Percentiles rank a stretch among this genome's conserved stretches.
These are phyloP conservation scores for Aspergillus asperescens DNA, from an alignment of 495 filamentous ascomycete species.

Conservation along the genomic window DNA sequence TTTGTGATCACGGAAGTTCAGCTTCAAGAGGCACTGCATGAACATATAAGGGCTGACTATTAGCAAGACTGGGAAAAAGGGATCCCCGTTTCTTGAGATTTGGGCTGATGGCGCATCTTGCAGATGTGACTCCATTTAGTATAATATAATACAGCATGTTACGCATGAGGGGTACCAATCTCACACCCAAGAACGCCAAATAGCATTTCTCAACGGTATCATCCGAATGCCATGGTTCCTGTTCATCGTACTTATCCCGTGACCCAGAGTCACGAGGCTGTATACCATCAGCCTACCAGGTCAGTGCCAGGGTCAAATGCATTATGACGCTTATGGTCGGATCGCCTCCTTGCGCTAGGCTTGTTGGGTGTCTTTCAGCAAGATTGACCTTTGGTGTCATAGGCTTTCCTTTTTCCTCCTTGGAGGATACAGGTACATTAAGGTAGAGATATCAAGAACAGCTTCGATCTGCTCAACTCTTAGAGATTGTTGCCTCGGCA, in stretches of 20 bases:
- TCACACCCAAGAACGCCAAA: neutral
- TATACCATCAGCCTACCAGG: conserved; percentile 16
- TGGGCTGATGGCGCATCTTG: neutral
- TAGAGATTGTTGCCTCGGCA: neutral
- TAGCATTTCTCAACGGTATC: neutral
- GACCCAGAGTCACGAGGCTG: conserved; percentile 11
- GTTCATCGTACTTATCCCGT: neutral
- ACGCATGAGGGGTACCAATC: conserved; percentile 1
- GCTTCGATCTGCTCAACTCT: neutral
- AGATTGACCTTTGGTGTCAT: neutral
- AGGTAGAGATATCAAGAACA: neutral
- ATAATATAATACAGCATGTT: neutral
- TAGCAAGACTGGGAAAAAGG: neutral
- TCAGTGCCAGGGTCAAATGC: conserved; percentile 13
- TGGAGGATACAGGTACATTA: neutral
- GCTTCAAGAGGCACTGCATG: neutral
- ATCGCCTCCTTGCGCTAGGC: neutral
- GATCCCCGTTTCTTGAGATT: neutral
- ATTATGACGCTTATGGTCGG: conserved; percentile 11
- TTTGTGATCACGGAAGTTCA: neutral
- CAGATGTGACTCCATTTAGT: neutral
- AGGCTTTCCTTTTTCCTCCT: neutral
- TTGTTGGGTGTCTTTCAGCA: neutral
- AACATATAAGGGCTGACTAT: neutral
- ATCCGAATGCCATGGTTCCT: neutral